Conservation (phyloP, 139 green algal genomes). For the Spirogloea muscicola region DNA sequence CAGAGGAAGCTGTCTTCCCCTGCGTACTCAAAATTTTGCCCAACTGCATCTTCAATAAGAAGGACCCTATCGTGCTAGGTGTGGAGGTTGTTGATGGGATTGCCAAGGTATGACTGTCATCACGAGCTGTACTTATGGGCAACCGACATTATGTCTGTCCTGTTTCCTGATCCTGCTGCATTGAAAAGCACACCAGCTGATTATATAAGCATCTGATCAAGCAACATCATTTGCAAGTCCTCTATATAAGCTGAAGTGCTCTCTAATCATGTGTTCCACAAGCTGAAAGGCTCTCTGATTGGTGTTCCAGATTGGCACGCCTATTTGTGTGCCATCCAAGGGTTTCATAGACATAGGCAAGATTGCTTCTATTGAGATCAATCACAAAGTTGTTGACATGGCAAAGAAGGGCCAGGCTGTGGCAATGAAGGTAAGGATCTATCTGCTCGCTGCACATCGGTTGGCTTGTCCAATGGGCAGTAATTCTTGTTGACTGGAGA, state of each 20-base stretch:
- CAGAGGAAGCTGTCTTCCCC: slow-evolving; percentile 85
- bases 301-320: slow-evolving; percentile 70
- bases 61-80: slow-evolving; percentile 95
- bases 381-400: slow-evolving; percentile 88
- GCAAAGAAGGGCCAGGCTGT: slow-evolving; percentile 77
- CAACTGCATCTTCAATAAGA: slow-evolving; percentile 95
- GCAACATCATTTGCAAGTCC: too few relatives aligned
- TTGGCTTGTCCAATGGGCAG: too few relatives aligned
- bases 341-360: slow-evolving; percentile 78
- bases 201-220: too few relatives aligned
- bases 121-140: background rate
- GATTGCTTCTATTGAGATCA: slow-evolving; percentile 89
- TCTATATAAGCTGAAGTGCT: too few relatives aligned
- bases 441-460: too few relatives aligned
- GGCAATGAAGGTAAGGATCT: slow-evolving; percentile 77
- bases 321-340: slow-evolving; percentile 71
- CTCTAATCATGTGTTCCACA: too few relatives aligned
- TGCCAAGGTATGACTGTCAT: slow-evolving; percentile 39
- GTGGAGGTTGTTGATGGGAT: slow-evolving; percentile 81
- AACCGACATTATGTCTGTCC: background rate
- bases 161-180: background rate
- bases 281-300: slow-evolving; percentile 65
- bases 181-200: too few relatives aligned
- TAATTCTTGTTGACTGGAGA: too few relatives aligned
- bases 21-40: slow-evolving; percentile 83